These are phyloP conservation scores for Wickerhamiella domercqiae DNA, from an alignment of 805 yeast species.

Conservation along the genomic window DNA sequence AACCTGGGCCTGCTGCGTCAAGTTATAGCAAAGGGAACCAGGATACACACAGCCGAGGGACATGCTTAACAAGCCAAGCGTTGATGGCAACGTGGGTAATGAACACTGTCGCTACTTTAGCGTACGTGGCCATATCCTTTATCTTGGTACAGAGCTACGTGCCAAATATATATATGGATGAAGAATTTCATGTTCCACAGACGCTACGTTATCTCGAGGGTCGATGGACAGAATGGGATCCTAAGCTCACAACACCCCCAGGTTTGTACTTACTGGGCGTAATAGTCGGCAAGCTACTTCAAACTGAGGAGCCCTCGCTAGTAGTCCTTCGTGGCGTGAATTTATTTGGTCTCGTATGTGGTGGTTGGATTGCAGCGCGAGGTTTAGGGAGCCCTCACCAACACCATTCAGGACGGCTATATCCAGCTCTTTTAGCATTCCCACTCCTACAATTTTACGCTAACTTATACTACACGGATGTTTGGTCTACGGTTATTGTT, in stretches of 20 bases:
- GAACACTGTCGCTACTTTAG: background rate
- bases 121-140: slow-evolving; percentile 3
- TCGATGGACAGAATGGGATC: slow-evolving; percentile 54
- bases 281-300: slow-evolving; percentile 14
- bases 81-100: background rate
- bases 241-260: slow-evolving; percentile 93
- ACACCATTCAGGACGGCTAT: slow-evolving; percentile 7
- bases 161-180: slow-evolving; percentile 37
- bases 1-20: slow-evolving; percentile 12
- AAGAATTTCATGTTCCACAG: slow-evolving; percentile 74
- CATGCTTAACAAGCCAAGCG: slow-evolving; percentile 5
- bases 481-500: slow-evolving; percentile 72
- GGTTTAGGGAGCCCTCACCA: background rate
- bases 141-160: slow-evolving; percentile 8
- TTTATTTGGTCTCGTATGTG: slow-evolving; percentile 26
- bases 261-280: slow-evolving; percentile 46
- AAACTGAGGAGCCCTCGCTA: slow-evolving; percentile 11
- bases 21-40: slow-evolving; percentile 14
- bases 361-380: slow-evolving; percentile 12
- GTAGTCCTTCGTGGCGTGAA: slow-evolving; percentile 40
- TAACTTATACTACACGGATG: slow-evolving; percentile 77
- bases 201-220: slow-evolving; percentile 50
- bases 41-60: slow-evolving; percentile 13
- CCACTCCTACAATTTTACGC: slow-evolving; percentile 66
- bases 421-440: slow-evolving; percentile 31